phyloP scores from a whole-genome alignment of 805 yeast genomes.

The Yamadazyma philogaea region DNA sequence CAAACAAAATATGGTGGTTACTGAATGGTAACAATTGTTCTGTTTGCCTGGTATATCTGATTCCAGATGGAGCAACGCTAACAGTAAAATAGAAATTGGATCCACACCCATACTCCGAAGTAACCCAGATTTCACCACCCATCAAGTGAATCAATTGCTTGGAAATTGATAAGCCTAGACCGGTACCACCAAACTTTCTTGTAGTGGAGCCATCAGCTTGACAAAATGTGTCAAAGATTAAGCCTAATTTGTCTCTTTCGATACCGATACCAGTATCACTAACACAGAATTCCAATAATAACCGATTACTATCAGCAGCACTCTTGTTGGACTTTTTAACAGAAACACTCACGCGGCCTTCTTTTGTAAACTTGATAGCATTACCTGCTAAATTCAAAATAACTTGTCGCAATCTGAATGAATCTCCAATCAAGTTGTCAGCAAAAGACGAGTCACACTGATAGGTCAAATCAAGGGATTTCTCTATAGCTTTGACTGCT shows the following conservation, averaged over 20 bases:
- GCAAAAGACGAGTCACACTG: constrained; percentile 86
- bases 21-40: constrained; percentile 72
- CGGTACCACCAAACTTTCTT: constrained; percentile 90
- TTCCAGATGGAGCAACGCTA: constrained; percentile 68
- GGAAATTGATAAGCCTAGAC: constrained; percentile 83
- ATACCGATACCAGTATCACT: constrained; percentile 91
- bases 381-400: constrained; percentile 84
- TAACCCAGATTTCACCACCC: constrained; percentile 95
- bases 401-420: constrained; percentile 84
- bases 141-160: constrained; percentile 81
- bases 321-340: constrained; percentile 52
- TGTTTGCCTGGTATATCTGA: constrained; percentile 58
- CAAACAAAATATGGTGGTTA: constrained; percentile 65
- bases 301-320: constrained; percentile 39
- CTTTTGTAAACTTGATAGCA: constrained; percentile 82
- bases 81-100: constrained; percentile 81
- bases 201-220: constrained; percentile 95
- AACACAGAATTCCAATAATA: constrained; percentile 75
- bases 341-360: constrained; percentile 76
- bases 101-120: constrained; percentile 75
- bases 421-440: constrained; percentile 82
- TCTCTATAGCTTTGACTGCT: constrained; percentile 87
- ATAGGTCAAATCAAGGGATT: constrained; percentile 74
- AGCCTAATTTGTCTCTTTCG: constrained; percentile 76
- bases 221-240: constrained; percentile 85